These are phyloP conservation scores for Coemansia sp. DNA, from an alignment of 192 early-diverging fungal genomes.

Conservation along the genomic window DNA sequence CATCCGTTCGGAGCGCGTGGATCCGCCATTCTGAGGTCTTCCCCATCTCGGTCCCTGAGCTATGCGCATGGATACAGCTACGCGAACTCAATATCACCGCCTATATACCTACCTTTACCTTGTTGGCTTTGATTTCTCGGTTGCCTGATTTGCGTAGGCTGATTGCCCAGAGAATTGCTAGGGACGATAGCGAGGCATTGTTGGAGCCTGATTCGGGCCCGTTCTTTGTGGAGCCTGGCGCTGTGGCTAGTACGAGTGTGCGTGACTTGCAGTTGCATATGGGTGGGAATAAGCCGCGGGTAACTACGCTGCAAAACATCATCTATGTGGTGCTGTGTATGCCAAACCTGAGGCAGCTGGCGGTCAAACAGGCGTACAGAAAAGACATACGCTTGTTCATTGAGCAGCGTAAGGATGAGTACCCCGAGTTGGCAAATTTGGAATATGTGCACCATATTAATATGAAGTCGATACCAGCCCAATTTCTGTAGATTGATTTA, in stretches of 20 bases:
- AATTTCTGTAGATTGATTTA: neutral
- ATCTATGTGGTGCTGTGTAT: conserved; percentile 32
- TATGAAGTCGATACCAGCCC: conserved; percentile 5
- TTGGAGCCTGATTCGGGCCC: neutral
- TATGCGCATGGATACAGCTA: conserved; percentile 18
- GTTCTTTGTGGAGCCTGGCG: neutral
- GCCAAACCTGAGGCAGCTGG: conserved; percentile 12
- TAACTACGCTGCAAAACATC: conserved; percentile 28
- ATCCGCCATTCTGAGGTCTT: conserved; percentile 29
- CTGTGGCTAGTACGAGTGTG: conserved; percentile 11
- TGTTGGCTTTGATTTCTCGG: conserved; percentile 23
- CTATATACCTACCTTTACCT: conserved; percentile 20
- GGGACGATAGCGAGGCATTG: conserved; percentile 14
- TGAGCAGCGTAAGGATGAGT: neutral
- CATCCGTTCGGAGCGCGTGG: conserved; percentile 21
- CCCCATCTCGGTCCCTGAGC: conserved; percentile 28
- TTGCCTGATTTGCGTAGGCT: conserved; percentile 14
- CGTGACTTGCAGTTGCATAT: conserved; percentile 30
- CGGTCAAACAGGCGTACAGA: conserved; percentile 29
- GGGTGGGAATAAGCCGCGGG: conserved; percentile 16
- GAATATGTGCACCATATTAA: conserved; percentile 21
- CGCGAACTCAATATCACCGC: conserved; percentile 28
- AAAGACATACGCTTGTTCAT: conserved; percentile 8
- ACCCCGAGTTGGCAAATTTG: conserved; percentile 13
- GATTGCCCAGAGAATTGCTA: conserved; percentile 29